A percentile compares a stretch with the other conserved stretches of the same genome.
phyloP scores from a whole-genome alignment of 805 yeast genomes.

The Priceomyces haplophilus region DNA sequence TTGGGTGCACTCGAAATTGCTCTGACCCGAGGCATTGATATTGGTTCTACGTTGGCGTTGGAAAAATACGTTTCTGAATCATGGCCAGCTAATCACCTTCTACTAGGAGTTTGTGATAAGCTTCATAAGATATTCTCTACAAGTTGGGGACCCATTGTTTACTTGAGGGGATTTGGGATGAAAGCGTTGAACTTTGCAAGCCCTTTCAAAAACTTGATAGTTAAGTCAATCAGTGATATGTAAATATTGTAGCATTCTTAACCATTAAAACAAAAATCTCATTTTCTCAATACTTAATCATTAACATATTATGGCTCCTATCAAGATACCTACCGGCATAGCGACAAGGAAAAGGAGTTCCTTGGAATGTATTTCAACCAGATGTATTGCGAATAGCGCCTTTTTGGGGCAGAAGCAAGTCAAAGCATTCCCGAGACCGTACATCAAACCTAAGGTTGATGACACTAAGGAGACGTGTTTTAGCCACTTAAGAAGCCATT shows the following conservation, averaged over 20 bases:
- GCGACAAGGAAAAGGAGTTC: no score
- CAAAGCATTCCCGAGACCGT: no score
- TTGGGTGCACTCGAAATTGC: slow-evolving; percentile 70
- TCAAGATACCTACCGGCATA: no score
- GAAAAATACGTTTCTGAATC: slow-evolving; percentile 87
- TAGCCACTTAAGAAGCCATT: slow-evolving; percentile 33
- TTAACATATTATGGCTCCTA: no score
- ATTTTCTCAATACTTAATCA: neutral
- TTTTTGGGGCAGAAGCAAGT: no score
- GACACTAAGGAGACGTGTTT: slow-evolving; percentile 8
- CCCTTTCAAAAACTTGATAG: slow-evolving; percentile 67
- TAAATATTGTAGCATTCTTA: slow-evolving; percentile 5
- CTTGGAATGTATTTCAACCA: no score
- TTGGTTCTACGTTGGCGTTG: slow-evolving; percentile 75
- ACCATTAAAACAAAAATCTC: neutral
- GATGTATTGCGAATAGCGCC: no score
- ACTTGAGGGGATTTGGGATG: slow-evolving; percentile 72
- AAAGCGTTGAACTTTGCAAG: slow-evolving; percentile 61
- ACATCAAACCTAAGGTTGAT: no score
- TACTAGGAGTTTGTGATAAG: slow-evolving; percentile 88
- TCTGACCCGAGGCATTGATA: slow-evolving; percentile 74
- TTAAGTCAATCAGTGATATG: slow-evolving; percentile 41
- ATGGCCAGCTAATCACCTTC: slow-evolving; percentile 72
- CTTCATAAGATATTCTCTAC: slow-evolving; percentile 82
- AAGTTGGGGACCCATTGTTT: slow-evolving; percentile 70